Evolutionary conservation across 805 yeast genomes (phyloP).

Genomic region (Barnettozyma siamensis): DNA sequence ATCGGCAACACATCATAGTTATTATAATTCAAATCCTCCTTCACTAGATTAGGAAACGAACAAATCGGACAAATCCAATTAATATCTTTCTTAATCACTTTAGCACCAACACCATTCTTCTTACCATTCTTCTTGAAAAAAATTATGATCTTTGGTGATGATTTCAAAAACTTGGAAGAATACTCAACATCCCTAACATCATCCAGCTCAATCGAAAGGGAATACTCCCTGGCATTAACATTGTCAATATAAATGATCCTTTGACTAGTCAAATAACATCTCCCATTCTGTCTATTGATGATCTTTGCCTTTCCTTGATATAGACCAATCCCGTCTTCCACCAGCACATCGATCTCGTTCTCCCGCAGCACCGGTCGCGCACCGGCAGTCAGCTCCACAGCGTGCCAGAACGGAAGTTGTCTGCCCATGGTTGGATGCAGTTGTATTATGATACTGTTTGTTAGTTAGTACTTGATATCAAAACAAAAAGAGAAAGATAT

Average conservation of each 20-base stretch:
- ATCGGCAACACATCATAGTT: constrained; percentile 31
- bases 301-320: constrained; percentile 74
- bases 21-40: constrained; percentile 24
- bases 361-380: constrained; percentile 35
- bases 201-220: constrained; percentile 42
- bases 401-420: constrained; percentile 27
- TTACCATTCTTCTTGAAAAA: constrained; percentile 24
- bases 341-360: constrained; percentile 46
- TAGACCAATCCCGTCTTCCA: constrained; percentile 58
- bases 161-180: constrained; percentile 55
- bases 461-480: too few species aligned
- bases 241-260: constrained; percentile 72
- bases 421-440: too few species aligned
- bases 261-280: constrained; percentile 69
- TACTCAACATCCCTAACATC: constrained; percentile 37
- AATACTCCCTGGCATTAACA: constrained; percentile 30
- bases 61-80: constrained; percentile 90
- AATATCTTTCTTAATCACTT: neutral
- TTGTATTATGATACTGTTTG: too few species aligned
- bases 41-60: constrained; percentile 52
- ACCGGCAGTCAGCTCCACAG: constrained; percentile 32
- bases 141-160: constrained; percentile 71
- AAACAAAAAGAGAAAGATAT: too few species aligned
- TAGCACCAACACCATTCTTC: neutral
- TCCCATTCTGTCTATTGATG: constrained; percentile 60